These are phyloP conservation scores for Catharanthus roseus DNA, from an alignment of 257 asterid species.

Conservation along the genomic window DNA sequence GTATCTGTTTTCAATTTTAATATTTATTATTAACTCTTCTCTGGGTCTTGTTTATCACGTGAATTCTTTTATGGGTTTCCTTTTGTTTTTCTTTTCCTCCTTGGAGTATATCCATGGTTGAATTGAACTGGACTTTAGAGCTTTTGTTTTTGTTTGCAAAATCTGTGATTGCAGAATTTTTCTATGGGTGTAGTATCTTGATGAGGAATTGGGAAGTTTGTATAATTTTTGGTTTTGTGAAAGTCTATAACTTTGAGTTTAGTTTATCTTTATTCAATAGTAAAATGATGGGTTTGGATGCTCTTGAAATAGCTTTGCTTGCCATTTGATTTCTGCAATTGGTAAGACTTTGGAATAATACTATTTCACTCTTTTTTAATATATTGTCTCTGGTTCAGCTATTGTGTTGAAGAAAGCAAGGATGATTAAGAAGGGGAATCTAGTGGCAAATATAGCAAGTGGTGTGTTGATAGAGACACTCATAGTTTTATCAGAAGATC, in stretches of 20 bases:
- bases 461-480: conserved; percentile 72
- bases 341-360: neutral
- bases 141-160: neutral
- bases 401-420: conserved; percentile 82
- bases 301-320: neutral
- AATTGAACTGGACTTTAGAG: conserved; percentile 18
- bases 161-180: neutral
- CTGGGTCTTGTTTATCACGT: conserved; percentile 4
- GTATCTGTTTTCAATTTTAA: neutral
- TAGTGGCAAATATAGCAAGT: conserved; percentile 42
- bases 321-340: neutral
- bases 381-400: conserved; percentile 38
- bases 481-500: conserved; percentile 55
- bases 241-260: conserved; percentile 4
- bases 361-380: conserved; percentile 9
- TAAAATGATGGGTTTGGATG: neutral
- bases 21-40: conserved; percentile 4
- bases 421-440: conserved; percentile 63
- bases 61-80: conserved; percentile 9
- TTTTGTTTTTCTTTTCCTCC: neutral
- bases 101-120: neutral
- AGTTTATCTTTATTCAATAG: neutral
- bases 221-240: neutral
- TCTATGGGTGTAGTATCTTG: neutral
- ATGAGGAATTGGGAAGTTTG: neutral